Conservation (phyloP, 495 filamentous ascomycete species). For the Penicillium salamii region DNA sequence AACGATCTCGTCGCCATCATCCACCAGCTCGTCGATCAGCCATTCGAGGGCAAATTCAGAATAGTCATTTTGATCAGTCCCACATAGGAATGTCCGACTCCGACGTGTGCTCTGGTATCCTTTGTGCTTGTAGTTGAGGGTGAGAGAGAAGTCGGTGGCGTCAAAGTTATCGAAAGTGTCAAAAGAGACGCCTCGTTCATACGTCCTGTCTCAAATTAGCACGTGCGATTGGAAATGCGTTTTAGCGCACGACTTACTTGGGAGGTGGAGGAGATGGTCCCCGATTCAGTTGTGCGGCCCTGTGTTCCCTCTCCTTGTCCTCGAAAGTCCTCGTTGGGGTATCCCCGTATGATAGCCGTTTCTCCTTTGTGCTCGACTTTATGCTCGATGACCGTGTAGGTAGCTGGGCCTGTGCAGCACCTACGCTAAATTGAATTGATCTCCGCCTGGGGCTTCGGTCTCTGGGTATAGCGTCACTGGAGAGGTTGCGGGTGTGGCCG, state of each 20-base stretch:
- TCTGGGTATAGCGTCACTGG: slow-evolving; percentile 18
- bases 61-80: slow-evolving; percentile 92
- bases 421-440: slow-evolving; percentile 45
- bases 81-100: slow-evolving; percentile 89
- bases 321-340: slow-evolving; percentile 15
- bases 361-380: slow-evolving; percentile 27
- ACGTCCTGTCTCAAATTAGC: slow-evolving; percentile 35
- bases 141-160: slow-evolving; percentile 75
- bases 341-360: slow-evolving; percentile 24
- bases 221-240: not conserved
- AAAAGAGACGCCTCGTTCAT: slow-evolving; percentile 71
- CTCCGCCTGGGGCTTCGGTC: slow-evolving; percentile 27
- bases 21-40: slow-evolving; percentile 90
- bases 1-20: slow-evolving; percentile 95
- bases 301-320: slow-evolving; percentile 31
- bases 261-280: slow-evolving; percentile 40
- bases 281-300: slow-evolving; percentile 16
- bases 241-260: slow-evolving; percentile 24
- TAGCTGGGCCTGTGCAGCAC: slow-evolving; percentile 27
- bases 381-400: slow-evolving; percentile 29
- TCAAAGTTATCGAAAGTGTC: slow-evolving; percentile 90
- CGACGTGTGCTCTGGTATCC: slow-evolving; percentile 82
- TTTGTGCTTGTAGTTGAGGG: slow-evolving; percentile 82
- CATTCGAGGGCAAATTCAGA: slow-evolving; percentile 94
- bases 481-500: slow-evolving; percentile 20